phyloP scores from a whole-genome alignment of 2,329 filamentous ascomycete genomes.

The Thyridium curvatum region DNA sequence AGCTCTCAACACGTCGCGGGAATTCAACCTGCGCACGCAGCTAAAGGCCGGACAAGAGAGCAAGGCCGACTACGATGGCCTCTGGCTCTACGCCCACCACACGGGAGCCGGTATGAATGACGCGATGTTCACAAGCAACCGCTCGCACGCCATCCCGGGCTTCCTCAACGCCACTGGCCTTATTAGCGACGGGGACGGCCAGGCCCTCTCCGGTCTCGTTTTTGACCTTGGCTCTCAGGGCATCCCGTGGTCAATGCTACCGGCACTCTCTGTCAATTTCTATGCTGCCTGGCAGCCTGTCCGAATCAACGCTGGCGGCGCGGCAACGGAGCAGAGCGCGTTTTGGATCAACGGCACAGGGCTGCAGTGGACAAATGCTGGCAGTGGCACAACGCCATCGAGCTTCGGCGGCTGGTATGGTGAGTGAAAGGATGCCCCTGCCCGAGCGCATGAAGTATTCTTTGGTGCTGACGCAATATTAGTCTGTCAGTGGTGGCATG shows the following conservation, averaged over 20 bases:
- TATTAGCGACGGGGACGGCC: background rate
- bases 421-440: background rate
- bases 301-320: constrained; percentile 1
- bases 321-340: constrained; percentile 1
- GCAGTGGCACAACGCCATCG: background rate
- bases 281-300: constrained; percentile 6
- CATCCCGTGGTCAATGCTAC: constrained; percentile 1
- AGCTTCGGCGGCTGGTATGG: constrained; percentile 7
- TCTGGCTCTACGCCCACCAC: constrained; percentile 7
- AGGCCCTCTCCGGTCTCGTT: background rate
- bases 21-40: constrained; percentile 2
- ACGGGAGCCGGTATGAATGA: constrained; percentile 6
- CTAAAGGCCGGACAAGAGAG: background rate
- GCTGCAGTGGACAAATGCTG: constrained; percentile 5
- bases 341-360: constrained; percentile 3
- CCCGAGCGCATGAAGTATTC: too few relatives aligned
- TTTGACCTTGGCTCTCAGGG: constrained; percentile 1
- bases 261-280: background rate
- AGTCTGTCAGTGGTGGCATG: constrained; percentile 4
- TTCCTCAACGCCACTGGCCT: background rate
- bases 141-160: background rate
- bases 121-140: constrained; percentile 4
- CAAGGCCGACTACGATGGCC: background rate
- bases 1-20: background rate
- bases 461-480: too few relatives aligned